phyloP scores from a whole-genome alignment of 1,284 basidiomycete species.

The Meripilus lineatus region DNA sequence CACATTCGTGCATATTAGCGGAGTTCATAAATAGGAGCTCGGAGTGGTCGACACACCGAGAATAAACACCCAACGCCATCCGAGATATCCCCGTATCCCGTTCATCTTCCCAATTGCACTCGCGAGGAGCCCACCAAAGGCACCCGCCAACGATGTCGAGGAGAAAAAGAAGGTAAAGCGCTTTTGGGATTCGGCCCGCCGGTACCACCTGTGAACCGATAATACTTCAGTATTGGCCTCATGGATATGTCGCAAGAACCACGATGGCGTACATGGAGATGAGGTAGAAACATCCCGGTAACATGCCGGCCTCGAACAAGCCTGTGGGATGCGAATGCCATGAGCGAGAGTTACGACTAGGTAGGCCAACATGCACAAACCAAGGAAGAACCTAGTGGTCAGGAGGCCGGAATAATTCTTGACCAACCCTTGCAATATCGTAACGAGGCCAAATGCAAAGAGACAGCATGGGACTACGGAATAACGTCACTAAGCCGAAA shows the following conservation, averaged over 20 bases:
- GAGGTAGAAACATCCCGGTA: slow-evolving; percentile 20
- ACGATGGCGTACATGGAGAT: slow-evolving; percentile 16
- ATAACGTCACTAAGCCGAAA: slow-evolving; percentile 2
- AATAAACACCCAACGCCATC: slow-evolving; percentile 30
- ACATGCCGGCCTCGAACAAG: slow-evolving; percentile 13
- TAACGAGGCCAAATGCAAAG: slow-evolving; percentile 22
- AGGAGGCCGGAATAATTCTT: slow-evolving; percentile 25
- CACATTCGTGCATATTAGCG: neutral
- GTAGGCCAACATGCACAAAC: slow-evolving; percentile 9
- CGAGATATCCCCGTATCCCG: slow-evolving; percentile 13
- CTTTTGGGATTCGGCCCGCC: slow-evolving; percentile 23
- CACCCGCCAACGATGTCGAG: slow-evolving; percentile 17
- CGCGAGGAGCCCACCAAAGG: slow-evolving; percentile 19
- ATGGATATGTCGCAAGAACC: neutral
- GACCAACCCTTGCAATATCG: slow-evolving; percentile 22
- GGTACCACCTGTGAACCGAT: slow-evolving; percentile 20
- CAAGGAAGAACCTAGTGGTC: slow-evolving; percentile 27
- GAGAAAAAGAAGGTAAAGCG: slow-evolving; percentile 25
- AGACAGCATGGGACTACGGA: slow-evolving; percentile 15
- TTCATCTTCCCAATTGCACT: slow-evolving; percentile 20
- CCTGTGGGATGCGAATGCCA: slow-evolving; percentile 7
- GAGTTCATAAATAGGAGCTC: no score
- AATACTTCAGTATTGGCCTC: neutral
- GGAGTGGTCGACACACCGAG: slow-evolving; percentile 33
- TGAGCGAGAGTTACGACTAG: slow-evolving; percentile 4